Percentiles rank a stretch among this genome's conserved stretches.
Conservation (phyloP, 1,284 basidiomycete species). For the Heterobasidion occidentale region DNA sequence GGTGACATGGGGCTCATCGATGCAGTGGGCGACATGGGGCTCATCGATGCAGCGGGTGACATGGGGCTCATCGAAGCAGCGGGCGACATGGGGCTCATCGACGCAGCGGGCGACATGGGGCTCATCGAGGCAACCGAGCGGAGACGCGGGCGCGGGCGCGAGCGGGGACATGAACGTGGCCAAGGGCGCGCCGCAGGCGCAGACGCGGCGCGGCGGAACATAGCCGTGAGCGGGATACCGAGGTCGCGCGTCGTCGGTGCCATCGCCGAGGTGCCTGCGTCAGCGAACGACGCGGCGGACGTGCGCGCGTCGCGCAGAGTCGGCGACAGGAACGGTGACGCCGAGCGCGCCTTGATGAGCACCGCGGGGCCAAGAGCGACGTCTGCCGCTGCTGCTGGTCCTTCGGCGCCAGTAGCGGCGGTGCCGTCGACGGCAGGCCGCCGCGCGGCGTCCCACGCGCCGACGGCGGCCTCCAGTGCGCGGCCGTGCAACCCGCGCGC, state of each 20-base stretch:
- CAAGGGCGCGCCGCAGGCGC: slow-evolving; percentile 36
- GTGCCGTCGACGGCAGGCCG: neutral
- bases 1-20: too few relatives aligned
- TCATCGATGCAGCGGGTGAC: too few relatives aligned
- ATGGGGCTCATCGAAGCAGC: too few relatives aligned
- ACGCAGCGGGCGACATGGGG: too few relatives aligned
- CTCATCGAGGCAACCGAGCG: too few relatives aligned
- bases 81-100: too few relatives aligned
- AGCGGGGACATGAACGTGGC: neutral
- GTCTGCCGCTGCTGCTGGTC: too few relatives aligned
- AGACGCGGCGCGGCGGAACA: slow-evolving; percentile 54
- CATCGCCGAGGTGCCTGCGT: slow-evolving; percentile 20
- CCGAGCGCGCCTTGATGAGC: slow-evolving; percentile 1
- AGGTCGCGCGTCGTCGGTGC: slow-evolving; percentile 26
- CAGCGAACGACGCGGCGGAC: neutral
- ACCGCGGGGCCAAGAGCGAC: too few relatives aligned
- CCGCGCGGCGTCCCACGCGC: slow-evolving; percentile 27
- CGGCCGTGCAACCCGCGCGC: slow-evolving; percentile 41
- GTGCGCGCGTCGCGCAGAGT: neutral
- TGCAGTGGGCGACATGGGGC: too few relatives aligned
- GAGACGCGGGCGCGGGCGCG: neutral
- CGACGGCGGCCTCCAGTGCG: slow-evolving; percentile 40
- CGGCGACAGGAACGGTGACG: slow-evolving; percentile 6
- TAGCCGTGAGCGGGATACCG: slow-evolving; percentile 43
- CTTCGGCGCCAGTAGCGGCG: too few relatives aligned